These are phyloP conservation scores for Pleurostoma richardsiae DNA, from an alignment of 2,329 filamentous ascomycete species.

Conservation along the genomic window DNA sequence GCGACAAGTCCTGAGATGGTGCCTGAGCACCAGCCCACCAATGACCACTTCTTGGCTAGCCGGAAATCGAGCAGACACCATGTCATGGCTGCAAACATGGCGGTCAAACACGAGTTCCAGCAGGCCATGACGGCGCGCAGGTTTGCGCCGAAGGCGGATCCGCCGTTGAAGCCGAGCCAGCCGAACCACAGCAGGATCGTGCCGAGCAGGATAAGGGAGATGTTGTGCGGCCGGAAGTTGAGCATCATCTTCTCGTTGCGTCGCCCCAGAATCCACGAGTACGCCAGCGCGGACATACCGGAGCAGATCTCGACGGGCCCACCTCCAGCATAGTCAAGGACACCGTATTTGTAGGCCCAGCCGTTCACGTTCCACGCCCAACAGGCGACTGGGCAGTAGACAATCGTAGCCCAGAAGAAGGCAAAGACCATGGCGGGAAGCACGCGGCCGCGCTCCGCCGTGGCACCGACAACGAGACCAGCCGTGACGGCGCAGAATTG, in stretches of 20 bases:
- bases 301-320: constrained; percentile 97
- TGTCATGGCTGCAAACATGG: constrained; percentile 84
- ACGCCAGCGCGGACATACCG: constrained; percentile 87
- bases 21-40: constrained; percentile 69
- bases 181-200: constrained; percentile 97
- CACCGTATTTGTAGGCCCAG: constrained; percentile 86
- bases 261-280: constrained; percentile 91
- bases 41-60: constrained; percentile 87
- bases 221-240: constrained; percentile 99
- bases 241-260: constrained; percentile 99
- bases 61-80: constrained; percentile 97
- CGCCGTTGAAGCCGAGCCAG: constrained; percentile 98
- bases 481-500: constrained; percentile 95
- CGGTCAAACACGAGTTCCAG: constrained; percentile 95
- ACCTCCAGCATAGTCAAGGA: constrained; percentile 93
- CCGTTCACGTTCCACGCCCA: constrained; percentile 96
- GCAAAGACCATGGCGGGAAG: constrained; percentile 92
- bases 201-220: constrained; percentile 92
- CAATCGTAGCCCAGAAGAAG: constrained; percentile 94
- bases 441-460: constrained; percentile 89
- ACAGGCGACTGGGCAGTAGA: constrained; percentile 95
- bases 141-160: constrained; percentile 90
- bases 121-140: constrained; percentile 91
- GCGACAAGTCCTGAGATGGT: constrained; percentile 67
- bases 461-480: constrained; percentile 85